Percentiles rank a stretch among this genome's conserved stretches.
These are phyloP conservation scores for Chlorella sorokiniana DNA, from an alignment of 139 green algal genomes.

Conservation along the genomic window DNA sequence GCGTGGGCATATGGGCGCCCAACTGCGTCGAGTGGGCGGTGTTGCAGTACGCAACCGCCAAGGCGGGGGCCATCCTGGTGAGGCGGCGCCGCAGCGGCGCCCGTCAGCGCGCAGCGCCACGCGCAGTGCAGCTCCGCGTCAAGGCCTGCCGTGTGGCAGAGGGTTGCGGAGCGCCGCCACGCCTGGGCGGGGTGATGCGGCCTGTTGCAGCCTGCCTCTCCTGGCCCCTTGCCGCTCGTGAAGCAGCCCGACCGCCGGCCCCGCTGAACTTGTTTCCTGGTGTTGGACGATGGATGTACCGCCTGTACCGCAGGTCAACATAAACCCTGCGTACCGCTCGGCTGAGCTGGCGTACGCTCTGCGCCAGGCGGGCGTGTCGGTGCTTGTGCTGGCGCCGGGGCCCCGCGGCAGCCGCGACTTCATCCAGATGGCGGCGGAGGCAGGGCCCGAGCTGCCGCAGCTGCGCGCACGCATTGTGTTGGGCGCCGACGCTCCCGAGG, in stretches of 20 bases:
- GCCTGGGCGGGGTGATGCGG: no score
- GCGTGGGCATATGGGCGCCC: conserved; percentile 40
- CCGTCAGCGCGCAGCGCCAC: background rate
- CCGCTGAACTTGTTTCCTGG: no score
- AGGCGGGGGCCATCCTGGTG: conserved; percentile 34
- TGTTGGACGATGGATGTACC: background rate
- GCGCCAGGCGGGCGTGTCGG: background rate
- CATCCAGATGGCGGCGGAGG: background rate
- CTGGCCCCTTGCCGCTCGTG: no score
- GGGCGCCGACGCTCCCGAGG: background rate
- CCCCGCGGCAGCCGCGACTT: background rate
- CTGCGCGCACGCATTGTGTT: conserved; percentile 28
- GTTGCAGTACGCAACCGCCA: conserved; percentile 31
- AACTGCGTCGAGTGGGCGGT: conserved; percentile 40
- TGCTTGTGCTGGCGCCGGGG: conserved; percentile 13
- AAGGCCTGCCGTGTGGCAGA: no score
- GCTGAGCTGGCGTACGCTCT: conserved; percentile 32
- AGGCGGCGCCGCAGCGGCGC: background rate
- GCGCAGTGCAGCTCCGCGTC: background rate
- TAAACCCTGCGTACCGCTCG: conserved; percentile 34
- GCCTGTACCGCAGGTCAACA: conserved; percentile 10
- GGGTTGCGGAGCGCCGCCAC: no score
- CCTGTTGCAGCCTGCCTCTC: no score
- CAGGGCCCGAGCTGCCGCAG: conserved; percentile 14
- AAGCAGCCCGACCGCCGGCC: no score